Percentiles rank a stretch among this genome's conserved stretches.
These are phyloP conservation scores for Hypoxylon cercidicola DNA, from an alignment of 495 filamentous ascomycete genomes.

Conservation along the genomic window DNA sequence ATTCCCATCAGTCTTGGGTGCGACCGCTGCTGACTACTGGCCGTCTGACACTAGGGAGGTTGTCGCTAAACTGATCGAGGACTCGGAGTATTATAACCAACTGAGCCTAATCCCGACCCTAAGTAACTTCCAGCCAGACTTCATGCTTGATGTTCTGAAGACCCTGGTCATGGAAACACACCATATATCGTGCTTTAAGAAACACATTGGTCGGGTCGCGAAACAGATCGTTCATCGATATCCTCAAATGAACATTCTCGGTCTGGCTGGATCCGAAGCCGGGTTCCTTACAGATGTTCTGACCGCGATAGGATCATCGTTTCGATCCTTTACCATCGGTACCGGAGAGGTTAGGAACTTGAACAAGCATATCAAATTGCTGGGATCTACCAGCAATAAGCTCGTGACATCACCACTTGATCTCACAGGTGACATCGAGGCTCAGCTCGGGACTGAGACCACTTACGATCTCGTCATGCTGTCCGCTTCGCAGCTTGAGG, in stretches of 20 bases:
- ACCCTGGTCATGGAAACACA: conserved; percentile 45
- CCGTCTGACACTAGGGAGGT: conserved; percentile 45
- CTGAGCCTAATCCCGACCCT: conserved; percentile 45
- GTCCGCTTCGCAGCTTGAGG: conserved; percentile 46
- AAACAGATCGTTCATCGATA: conserved; percentile 56
- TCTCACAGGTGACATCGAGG: conserved; percentile 21
- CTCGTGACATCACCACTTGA: conserved; percentile 41
- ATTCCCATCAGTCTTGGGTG: conserved; percentile 22
- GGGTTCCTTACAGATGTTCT: conserved; percentile 47
- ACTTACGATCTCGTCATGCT: conserved; percentile 54
- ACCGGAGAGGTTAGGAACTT: conserved; percentile 32
- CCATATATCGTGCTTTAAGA: conserved; percentile 44
- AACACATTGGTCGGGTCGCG: conserved; percentile 49
- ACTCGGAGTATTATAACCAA: conserved; percentile 45
- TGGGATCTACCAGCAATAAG: conserved; percentile 30
- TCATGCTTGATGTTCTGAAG: conserved; percentile 38
- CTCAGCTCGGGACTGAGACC: conserved; percentile 25
- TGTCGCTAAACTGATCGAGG: conserved; percentile 45
- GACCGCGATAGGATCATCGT: conserved; percentile 46
- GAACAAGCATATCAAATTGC: conserved; percentile 2
- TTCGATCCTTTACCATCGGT: conserved; percentile 46
- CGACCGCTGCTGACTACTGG: conserved; percentile 33
- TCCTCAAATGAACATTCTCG: conserved; percentile 55
- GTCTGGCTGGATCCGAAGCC: conserved; percentile 43
- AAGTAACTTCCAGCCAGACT: conserved; percentile 39